phyloP scores from a whole-genome alignment of 495 filamentous ascomycete species.

The Aspergillus diversus region DNA sequence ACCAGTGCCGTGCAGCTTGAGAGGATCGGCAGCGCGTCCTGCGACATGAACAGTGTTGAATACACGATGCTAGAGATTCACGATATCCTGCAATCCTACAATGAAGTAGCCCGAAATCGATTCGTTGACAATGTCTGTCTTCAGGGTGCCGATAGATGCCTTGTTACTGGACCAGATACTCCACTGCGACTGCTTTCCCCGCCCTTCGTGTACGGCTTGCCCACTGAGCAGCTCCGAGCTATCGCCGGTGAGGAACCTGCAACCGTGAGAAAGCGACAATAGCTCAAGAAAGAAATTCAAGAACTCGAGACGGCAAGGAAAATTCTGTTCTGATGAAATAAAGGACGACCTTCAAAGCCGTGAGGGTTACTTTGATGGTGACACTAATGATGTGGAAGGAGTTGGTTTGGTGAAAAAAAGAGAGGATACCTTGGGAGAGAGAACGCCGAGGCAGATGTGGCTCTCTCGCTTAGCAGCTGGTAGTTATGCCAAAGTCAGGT shows the following conservation, averaged over 20 bases:
- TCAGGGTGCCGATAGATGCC: constrained; percentile 40
- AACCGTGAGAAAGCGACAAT: constrained; percentile 32
- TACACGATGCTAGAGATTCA: constrained; percentile 57
- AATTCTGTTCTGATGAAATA: constrained; percentile 26
- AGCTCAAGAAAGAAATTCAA: constrained; percentile 41
- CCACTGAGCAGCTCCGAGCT: constrained; percentile 39
- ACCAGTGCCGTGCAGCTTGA: constrained; percentile 24
- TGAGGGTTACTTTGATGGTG: too few species aligned
- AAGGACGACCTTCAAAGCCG: too few species aligned
- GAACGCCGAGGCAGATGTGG: too few species aligned
- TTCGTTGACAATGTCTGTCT: constrained; percentile 61
- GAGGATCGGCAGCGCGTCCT: constrained; percentile 17
- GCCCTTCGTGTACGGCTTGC: constrained; percentile 38
- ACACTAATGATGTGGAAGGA: too few species aligned
- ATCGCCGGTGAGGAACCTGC: constrained; percentile 52
- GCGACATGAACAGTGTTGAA: constrained; percentile 48
- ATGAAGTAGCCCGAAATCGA: constrained; percentile 58
- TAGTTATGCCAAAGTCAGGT: too few species aligned
- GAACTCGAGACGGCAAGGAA: constrained; percentile 45
- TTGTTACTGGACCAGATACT: constrained; percentile 37
- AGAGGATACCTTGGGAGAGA: too few species aligned
- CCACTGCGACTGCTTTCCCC: constrained; percentile 42
- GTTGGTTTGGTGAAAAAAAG: too few species aligned
- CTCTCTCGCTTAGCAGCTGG: too few species aligned
- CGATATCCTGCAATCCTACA: constrained; percentile 62